Evolutionary conservation across 306 rosid species (phyloP), one percentile per base, ranked within the genome.

Genomic region (Lablab purpureus): DNA sequence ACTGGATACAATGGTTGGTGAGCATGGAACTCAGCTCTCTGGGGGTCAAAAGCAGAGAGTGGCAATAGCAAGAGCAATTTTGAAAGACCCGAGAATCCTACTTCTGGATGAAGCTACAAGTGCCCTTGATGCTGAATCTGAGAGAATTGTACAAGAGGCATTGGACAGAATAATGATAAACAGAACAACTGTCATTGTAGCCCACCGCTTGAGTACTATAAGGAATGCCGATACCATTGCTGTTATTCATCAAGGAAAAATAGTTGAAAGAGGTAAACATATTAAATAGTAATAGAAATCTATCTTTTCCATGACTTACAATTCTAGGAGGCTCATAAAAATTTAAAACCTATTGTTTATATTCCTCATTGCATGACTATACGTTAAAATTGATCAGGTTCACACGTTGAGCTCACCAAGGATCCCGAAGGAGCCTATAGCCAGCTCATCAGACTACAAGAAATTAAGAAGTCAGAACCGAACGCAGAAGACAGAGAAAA

Each of bases 91-190:
- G 7, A 82, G 92, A 78, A 85, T 89, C 74, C 77, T 91, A 75
- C 92, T 90, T 84, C 87, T 90, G 1, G 92, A 88, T 75, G 95
- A 90, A 85, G 86, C 86, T 64, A 77, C 82, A 71, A 82, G 86
- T 49, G 94, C 94, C 23, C 90, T 90, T 63, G 94, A 90, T 79
- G 87, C 91, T 37, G 91, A 90, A 82, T 90, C 95, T 75, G 92
- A 90, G 84, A 86, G 88, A 25, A 41, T 85, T 19, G 95, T 90
- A 17, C 95, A 90, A 67, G 91, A 90, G 86, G 92, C 92, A 46
- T 47, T 91, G 70, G 93, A 88, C 65, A 83, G 85, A 71, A 82
- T 88, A 74, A 91, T 91, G 95, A 67, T 80, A 30, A 85, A 85
- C 72, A 77, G 92, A 62, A 91, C 94, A 34, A 91, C 93, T 17